Evolutionary conservation across 164 flowering plant genomes (phyloP), one percentile per base, ranked within the genome.

Genomic region (Akebia trifoliata): DNA sequence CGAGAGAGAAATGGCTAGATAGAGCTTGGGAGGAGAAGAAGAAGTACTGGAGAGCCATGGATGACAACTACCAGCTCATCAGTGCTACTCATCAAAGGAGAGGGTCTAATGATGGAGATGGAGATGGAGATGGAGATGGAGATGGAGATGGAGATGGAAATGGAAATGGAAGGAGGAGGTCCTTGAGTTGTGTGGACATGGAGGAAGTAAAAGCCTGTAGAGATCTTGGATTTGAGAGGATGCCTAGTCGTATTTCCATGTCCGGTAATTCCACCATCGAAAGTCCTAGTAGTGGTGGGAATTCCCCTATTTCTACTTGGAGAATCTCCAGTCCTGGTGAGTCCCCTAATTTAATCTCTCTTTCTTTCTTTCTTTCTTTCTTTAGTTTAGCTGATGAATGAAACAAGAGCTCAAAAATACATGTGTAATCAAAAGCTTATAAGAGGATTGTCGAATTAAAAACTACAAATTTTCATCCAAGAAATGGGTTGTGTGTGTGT

Each of bases 151-250:
- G 68, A 0, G n/a, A n/a, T n/a, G n/a, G n/a, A n/a, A n/a, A n/a
- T n/a, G n/a, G n/a, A n/a, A 76, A 74, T 26, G 83, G 84, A 44
- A 84, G 85, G 42, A 65, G 65, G 38, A 72, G 80, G 43, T 67
- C 77, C 1, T 48, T 81, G 77, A n/a, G n/a, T n/a, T 73, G 76
- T 29, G 76, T 84, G 90, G 83, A 76, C 50, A 34, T 78, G 64
- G 85, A 76, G 53, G 93, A 86, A 66, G 82, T 83, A 37, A 86
- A 78, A 73, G 93, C 85, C 3, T 83, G 89, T 38, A 69, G 74
- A 38, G 93, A 86, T 50, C 81, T 86, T 7, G 93, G 93, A 17
- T 86, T 86, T 35, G 83, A 83, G 55, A 79, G 75, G 30, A 34
- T 53, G 4, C 56, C 56, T 6, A 50, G 11, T 35, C 28, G 25